Evolutionary conservation across 257 asterid genomes (phyloP).

Genomic region (Fraxinus quadrangulata): DNA sequence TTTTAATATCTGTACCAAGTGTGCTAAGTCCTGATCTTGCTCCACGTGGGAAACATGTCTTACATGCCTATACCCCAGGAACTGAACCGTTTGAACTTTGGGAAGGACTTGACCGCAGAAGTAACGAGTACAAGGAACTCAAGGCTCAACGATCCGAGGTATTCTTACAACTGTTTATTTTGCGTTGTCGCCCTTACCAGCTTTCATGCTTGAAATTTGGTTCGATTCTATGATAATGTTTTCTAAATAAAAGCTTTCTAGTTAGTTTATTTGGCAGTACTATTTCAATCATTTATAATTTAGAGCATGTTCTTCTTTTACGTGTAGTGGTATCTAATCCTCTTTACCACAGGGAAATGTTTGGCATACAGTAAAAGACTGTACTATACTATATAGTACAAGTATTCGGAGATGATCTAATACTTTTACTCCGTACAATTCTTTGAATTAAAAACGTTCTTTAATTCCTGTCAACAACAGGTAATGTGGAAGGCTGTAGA

Average conservation of each 20-base stretch:
- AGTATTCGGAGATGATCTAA: background rate
- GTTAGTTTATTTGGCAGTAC: background rate
- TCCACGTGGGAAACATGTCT: conserved; percentile 83
- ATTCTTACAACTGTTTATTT: background rate
- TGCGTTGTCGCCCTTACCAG: background rate
- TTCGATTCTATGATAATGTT: background rate
- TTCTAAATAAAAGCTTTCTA: background rate
- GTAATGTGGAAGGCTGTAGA: conserved; percentile 96
- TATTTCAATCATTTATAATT: too few species aligned
- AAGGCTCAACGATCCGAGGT: conserved; percentile 90
- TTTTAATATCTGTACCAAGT: conserved; percentile 83
- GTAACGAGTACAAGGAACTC: conserved; percentile 84
- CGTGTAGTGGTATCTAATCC: too few species aligned
- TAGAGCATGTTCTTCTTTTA: background rate
- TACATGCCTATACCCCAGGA: conserved; percentile 94
- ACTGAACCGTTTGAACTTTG: conserved; percentile 87
- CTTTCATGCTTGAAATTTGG: background rate
- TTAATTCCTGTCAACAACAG: conserved; percentile 30
- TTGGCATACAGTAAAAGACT: too few species aligned
- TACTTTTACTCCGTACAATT: background rate
- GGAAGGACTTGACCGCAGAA: conserved; percentile 87
- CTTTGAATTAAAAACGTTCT: background rate
- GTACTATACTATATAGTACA: too few species aligned
- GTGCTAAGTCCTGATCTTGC: conserved; percentile 82
- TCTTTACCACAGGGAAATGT: too few species aligned